Evolutionary conservation across 2,329 filamentous ascomycete genomes (phyloP), one percentile per base, ranked within the genome.

Genomic region (Chrysoporthe cubensis): DNA sequence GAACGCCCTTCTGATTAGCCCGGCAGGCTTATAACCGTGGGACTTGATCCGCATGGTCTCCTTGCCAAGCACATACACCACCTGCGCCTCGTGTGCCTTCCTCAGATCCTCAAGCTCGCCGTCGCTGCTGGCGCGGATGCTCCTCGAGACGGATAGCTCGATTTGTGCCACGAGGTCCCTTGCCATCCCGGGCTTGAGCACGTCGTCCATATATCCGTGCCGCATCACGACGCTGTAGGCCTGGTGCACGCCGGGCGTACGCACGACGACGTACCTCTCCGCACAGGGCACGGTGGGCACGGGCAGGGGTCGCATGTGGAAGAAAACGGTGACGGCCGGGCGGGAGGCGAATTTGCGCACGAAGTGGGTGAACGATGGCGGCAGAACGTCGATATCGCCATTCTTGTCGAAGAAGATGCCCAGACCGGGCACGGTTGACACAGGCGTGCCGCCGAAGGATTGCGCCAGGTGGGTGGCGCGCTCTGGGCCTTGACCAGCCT

Each of bases 351-450:
- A 89, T 74, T 93, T 93, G 62, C 84, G 85, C 11, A 92, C 81
- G 74, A 93, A 94, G 64, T 94, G 89, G 3, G 88, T 86, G 76
- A 92, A 93, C 11, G 90, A 88, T 8, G 84, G 85, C 1, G 90
- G 90, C 40, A 73, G 73, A 42, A 73, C 66, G 0, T 86, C 87
- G 5, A 85, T 84, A 48, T 87, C 84, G 56, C 91, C 91, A 0
- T 87, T 84, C 78, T 94, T 94, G 79, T 94, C 91, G 75, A 94
- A 93, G 80, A 92, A 94, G 65, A 94, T 88, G 1, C 90, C 91
- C 7, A 87, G 84, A 40, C 83, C 91, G 66, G 81, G 82, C 64
- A 87, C 85, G 0, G 79, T 80, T 40, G 81, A 83, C 9, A 83
- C 72, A 16, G 76, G 71, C 2, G 80, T 80, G 52, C 80, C 79